Evolutionary conservation across 2,329 filamentous ascomycete species (phyloP), one percentile per base, ranked within the genome.

Genomic region (Bipolaris oryzae): DNA sequence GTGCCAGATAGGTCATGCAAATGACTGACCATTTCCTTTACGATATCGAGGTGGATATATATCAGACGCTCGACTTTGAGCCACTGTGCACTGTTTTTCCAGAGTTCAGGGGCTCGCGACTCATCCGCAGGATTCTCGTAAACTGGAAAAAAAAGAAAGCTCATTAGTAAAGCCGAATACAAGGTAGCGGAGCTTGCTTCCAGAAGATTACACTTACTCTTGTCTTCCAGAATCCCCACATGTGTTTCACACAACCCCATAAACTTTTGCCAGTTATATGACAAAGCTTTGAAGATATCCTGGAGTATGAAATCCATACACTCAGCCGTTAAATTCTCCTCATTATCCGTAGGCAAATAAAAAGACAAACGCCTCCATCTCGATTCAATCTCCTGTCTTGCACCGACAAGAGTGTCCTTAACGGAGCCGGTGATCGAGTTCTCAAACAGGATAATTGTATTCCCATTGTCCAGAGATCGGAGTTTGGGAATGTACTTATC

Each of bases 101-200:
- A 84, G 7, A 84, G 70, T 56, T 84, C 81, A 1, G 80, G 80
- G 0, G 82, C 82, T 1, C 81, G 75, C 9, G 76, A 79, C 59
- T 84, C 81, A 49, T 84, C 82, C 3, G 82, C 81, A 0, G 82
- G 82, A 33, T 80, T 80, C 31, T 83, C 82, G 55, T 82, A 84
- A 49, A 84, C 80, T 64, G 39, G n/a, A 18, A 10, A 25, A 4
- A 3, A 18, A 10, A 25, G 2, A 3, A 11, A 13, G 28, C 4
- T 23, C 1, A 16, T 54, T 35, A 57, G 43, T 9, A 31, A 34
- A 34, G 15, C 9, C n/a, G 10, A 31, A 18, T 31, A 20, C 1
- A 18, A 5, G 7, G 20, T 42, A 9, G 7, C n/a, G 16, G 9
- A 11, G 25, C n/a, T 23, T 11, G 25, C 28, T 16, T 11, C 21